phyloP scores from a whole-genome alignment of 2,329 filamentous ascomycete species.

The Penicillium freii region DNA sequence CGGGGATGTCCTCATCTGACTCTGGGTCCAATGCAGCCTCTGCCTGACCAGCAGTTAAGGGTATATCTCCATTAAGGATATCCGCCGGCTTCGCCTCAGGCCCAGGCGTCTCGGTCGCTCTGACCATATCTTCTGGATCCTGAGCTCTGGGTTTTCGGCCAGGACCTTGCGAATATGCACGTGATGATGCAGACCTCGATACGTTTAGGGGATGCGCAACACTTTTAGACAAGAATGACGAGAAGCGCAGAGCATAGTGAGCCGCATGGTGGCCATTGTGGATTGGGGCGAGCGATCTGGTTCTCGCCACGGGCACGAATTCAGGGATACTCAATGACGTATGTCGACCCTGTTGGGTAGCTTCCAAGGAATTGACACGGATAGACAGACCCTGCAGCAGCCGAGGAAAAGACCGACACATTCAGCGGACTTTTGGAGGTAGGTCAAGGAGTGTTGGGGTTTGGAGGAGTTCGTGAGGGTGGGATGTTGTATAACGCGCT shows the following conservation, averaged over 20 bases:
- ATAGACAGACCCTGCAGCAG: slow-evolving; percentile 26
- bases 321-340: slow-evolving; percentile 28
- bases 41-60: slow-evolving; percentile 15
- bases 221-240: background rate
- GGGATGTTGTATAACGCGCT: slow-evolving; percentile 11
- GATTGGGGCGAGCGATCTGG: slow-evolving; percentile 18
- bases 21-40: slow-evolving; percentile 50
- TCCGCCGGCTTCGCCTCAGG: slow-evolving; percentile 15
- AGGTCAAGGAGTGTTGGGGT: background rate
- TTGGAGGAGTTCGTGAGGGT: background rate
- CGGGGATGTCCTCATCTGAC: slow-evolving; percentile 51
- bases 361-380: slow-evolving; percentile 32
- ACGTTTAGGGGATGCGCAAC: background rate
- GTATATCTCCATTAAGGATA: slow-evolving; percentile 18
- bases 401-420: slow-evolving; percentile 28
- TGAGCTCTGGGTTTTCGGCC: background rate
- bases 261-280: slow-evolving; percentile 18
- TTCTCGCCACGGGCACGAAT: slow-evolving; percentile 30
- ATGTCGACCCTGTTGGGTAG: slow-evolving; percentile 29
- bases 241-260: slow-evolving; percentile 1
- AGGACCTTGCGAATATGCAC: slow-evolving; percentile 4
- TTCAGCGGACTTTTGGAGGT: slow-evolving; percentile 26
- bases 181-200: background rate
- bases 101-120: slow-evolving; percentile 5
- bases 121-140: slow-evolving; percentile 3